phyloP scores from a whole-genome alignment of 495 filamentous ascomycete species.

The Clavariopsis aquatica region DNA sequence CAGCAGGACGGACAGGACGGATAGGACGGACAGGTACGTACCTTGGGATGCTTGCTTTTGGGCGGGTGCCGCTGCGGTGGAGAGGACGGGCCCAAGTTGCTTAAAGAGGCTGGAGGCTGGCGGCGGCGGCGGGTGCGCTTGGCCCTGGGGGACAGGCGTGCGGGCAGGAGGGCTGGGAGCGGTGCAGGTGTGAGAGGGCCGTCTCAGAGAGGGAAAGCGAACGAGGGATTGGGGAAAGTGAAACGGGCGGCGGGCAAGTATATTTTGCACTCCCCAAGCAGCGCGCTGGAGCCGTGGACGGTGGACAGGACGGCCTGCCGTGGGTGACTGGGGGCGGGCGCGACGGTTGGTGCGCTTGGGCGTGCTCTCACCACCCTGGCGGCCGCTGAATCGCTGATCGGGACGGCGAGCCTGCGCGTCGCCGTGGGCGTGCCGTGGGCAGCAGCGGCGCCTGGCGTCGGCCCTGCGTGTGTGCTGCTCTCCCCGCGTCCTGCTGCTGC shows the following conservation, averaged over 20 bases:
- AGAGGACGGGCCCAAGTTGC: not conserved
- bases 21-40: not conserved
- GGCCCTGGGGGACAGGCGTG: slow-evolving; percentile 1
- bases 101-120: not conserved
- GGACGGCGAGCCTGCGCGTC: slow-evolving; percentile 7
- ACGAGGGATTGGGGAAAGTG: slow-evolving; percentile 36
- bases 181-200: slow-evolving; percentile 25
- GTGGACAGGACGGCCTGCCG: slow-evolving; percentile 5
- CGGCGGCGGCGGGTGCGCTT: not conserved
- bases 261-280: slow-evolving; percentile 25
- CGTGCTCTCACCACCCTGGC: slow-evolving; percentile 28
- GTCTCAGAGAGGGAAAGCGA: slow-evolving; percentile 40
- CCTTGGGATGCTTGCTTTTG: slow-evolving; percentile 22
- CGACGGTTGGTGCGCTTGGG: slow-evolving; percentile 28
- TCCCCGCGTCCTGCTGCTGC: not conserved
- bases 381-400: slow-evolving; percentile 35
- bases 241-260: slow-evolving; percentile 36
- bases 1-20: not conserved
- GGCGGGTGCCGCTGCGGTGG: slow-evolving; percentile 16
- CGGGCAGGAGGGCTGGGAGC: not conserved
- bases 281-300: slow-evolving; percentile 7
- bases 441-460: no score
- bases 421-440: no score
- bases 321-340: slow-evolving; percentile 16
- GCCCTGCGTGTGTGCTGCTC: not conserved